Conservation (phyloP, 345 rosid genomes). For the Arabidopsis suecica region DNA sequence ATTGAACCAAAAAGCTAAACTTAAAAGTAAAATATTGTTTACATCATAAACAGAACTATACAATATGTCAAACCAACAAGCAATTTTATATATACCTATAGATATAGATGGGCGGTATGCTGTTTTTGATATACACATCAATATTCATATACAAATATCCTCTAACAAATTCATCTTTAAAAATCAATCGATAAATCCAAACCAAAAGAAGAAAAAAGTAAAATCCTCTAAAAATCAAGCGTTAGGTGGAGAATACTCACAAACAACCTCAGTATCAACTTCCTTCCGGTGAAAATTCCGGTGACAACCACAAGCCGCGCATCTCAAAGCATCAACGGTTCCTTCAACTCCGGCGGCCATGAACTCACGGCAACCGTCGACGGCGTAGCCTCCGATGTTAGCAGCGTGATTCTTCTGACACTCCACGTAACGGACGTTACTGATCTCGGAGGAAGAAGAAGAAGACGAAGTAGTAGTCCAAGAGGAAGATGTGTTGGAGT, state of each 20-base stretch:
- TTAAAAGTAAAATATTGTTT: neutral
- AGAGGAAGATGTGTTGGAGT: constrained; percentile 42
- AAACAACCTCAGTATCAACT: constrained; percentile 63
- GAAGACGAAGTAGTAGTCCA: constrained; percentile 47
- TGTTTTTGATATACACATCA: constrained; percentile 41
- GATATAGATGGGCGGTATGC: neutral
- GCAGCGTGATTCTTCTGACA: constrained; percentile 86
- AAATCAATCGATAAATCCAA: constrained; percentile 35
- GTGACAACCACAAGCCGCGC: constrained; percentile 85
- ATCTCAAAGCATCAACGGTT: constrained; percentile 51
- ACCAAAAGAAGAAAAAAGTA: neutral
- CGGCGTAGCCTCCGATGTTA: constrained; percentile 74
- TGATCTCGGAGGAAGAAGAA: constrained; percentile 49
- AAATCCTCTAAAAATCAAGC: constrained; percentile 31
- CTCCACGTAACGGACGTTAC: constrained; percentile 58
- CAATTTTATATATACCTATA: constrained; percentile 21
- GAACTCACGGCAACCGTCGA: constrained; percentile 86
- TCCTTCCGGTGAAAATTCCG: constrained; percentile 75
- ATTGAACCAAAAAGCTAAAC: neutral
- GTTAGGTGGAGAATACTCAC: constrained; percentile 72
- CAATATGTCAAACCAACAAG: constrained; percentile 39
- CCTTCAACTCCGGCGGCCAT: constrained; percentile 65
- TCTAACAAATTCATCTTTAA: constrained; percentile 27
- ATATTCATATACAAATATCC: constrained; percentile 41
- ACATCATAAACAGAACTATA: constrained; percentile 36